A percentile compares a stretch with the other conserved stretches of the same genome.
Conservation (phyloP, 1,284 basidiomycete species). For the Ceratorhiza oryzae-sativae region DNA sequence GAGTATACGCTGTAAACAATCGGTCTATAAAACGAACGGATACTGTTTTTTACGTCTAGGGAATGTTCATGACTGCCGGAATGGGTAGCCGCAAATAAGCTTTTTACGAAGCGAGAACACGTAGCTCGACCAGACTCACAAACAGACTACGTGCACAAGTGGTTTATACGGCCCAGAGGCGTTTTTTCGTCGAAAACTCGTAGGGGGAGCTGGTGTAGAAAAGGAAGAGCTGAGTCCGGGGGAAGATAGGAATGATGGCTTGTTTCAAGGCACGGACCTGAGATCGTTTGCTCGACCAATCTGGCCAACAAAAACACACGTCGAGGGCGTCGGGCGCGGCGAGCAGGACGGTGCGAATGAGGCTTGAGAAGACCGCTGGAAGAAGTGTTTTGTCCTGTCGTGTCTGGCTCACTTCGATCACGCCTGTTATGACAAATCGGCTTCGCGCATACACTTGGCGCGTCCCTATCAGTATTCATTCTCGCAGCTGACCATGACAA, state of each 20-base stretch:
- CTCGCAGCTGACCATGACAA: too few species aligned
- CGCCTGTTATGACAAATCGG: not conserved
- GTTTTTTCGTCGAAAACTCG: not conserved
- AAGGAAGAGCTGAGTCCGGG: not conserved
- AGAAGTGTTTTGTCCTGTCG: not conserved
- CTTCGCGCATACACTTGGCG: not conserved
- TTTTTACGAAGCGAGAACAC: not conserved
- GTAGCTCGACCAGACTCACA: not conserved
- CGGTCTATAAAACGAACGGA: not conserved
- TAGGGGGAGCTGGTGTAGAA: not conserved
- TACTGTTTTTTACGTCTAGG: not conserved
- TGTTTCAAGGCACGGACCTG: constrained; percentile 10
- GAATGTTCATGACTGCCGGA: constrained; percentile 17
- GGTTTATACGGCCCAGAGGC: not conserved
- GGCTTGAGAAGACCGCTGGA: not conserved
- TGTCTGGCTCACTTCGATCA: not conserved
- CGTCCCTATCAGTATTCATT: constrained; percentile 9
- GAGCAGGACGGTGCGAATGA: not conserved
- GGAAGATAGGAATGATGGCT: not conserved
- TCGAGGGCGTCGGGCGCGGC: not conserved
- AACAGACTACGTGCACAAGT: not conserved
- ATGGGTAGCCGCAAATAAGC: not conserved
- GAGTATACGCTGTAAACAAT: not conserved
- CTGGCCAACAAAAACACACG: not conserved
- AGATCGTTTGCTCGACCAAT: not conserved